Base-by-base conservation (phyloP, 495 filamentous ascomycete species). In the Stereocaulon alpinum region DNA sequence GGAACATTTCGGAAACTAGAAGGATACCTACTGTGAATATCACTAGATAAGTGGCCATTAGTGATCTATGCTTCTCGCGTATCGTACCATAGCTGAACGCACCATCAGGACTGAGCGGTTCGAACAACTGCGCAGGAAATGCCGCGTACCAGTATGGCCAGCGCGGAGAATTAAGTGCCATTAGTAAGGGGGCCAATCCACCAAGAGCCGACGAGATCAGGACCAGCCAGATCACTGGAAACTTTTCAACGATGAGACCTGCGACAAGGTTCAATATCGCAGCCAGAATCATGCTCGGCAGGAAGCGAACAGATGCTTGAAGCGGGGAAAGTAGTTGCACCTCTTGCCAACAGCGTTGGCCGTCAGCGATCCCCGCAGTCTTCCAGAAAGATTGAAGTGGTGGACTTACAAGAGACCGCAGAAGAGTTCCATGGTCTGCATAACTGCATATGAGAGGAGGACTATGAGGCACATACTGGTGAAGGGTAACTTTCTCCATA, bases 1-100 rank as follows among this genome's bases (percentile, higher is more conserved):
- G 78, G 61, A 86, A 85, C 6, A 74, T 73, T n/a, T 75, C 68
- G 1, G 82, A 77, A 58, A 86, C 80, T 45, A 86, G 63, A 20
- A 88, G 70, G 53, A 80, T 77, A 1, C 76, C 76, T 2, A 84
- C 72, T 0, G 77, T 80, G 70, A 81, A 86, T 4, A 83, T 71
- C 0, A 72, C 69, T 69, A n/a, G n/a, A n/a, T n/a, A n/a, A n/a
- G n/a, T n/a, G n/a, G n/a, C n/a, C n/a, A n/a, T n/a, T n/a, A n/a
- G n/a, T n/a, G n/a, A n/a, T n/a, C n/a, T n/a, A n/a, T n/a, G n/a
- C n/a, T n/a, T n/a, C n/a, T n/a, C n/a, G n/a, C n/a, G n/a, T n/a
- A n/a, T n/a, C n/a, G n/a, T n/a, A n/a, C n/a, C n/a, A n/a, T n/a
- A n/a, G n/a, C n/a, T n/a, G n/a, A n/a, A n/a, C 42, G 17, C 50